Evolutionary conservation across 495 filamentous ascomycete genomes (phyloP).

Genomic region (Hypoxylon perforatum): DNA sequence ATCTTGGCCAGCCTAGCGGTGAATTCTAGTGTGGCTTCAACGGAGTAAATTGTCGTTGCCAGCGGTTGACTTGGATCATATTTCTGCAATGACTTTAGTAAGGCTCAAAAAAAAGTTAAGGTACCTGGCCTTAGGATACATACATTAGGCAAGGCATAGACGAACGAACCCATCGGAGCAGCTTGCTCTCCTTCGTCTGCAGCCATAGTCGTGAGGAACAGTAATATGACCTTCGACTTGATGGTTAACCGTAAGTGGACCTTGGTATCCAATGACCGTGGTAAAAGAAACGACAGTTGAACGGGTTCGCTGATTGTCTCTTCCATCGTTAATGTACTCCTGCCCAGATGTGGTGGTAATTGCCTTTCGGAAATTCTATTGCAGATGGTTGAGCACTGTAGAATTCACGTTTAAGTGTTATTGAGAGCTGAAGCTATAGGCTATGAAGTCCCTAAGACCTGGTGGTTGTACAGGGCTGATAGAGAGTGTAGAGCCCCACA

Average conservation of each 20-base stretch:
- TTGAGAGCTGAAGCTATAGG: too few relatives aligned
- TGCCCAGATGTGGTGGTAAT: neutral
- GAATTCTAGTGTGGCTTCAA: conserved; percentile 82
- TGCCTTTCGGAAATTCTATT: neutral
- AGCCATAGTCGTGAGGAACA: conserved; percentile 81
- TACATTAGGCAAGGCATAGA: conserved; percentile 93
- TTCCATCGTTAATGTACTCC: conserved; percentile 34
- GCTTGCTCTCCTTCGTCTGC: conserved; percentile 65
- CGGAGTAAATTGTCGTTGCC: conserved; percentile 81
- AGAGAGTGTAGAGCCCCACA: neutral
- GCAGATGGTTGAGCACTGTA: neutral
- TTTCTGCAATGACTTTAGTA: conserved; percentile 51
- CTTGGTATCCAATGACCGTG: conserved; percentile 77
- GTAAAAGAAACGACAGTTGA: conserved; percentile 82
- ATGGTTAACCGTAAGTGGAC: conserved; percentile 82
- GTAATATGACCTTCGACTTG: conserved; percentile 70
- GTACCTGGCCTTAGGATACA: conserved; percentile 41
- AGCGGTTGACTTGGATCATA: conserved; percentile 69
- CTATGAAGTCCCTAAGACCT: neutral
- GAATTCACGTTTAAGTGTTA: too few relatives aligned
- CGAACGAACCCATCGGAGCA: conserved; percentile 80
- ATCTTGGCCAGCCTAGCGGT: conserved; percentile 85
- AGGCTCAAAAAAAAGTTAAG: neutral
- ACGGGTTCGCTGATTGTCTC: conserved; percentile 48
- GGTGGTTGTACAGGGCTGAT: neutral